A percentile compares a stretch with the other conserved stretches of the same genome.
These are phyloP conservation scores for Intubia oerlemansii DNA, from an alignment of 2,329 filamentous ascomycete species.

Conservation along the genomic window DNA sequence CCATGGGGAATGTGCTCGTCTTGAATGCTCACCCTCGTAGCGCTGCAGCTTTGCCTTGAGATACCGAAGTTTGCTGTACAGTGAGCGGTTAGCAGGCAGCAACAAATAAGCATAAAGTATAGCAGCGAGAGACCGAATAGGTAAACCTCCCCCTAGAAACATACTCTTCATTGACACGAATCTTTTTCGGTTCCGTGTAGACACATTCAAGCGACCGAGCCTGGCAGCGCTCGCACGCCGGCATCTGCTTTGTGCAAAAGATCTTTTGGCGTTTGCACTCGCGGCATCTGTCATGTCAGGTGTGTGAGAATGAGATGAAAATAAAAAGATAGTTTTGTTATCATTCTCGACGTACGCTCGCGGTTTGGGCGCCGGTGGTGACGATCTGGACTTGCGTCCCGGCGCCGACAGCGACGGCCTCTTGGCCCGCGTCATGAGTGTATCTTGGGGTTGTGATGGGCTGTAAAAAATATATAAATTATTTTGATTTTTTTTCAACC, in stretches of 20 bases:
- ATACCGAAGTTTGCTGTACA: constrained; percentile 4
- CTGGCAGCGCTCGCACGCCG: constrained; percentile 6
- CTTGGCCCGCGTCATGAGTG: constrained; percentile 3
- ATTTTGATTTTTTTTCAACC: too few species aligned
- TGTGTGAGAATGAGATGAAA: not conserved
- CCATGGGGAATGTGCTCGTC: too few species aligned
- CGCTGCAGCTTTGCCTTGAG: constrained; percentile 4
- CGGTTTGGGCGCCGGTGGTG: constrained; percentile 3
- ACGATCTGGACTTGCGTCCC: constrained; percentile 1
- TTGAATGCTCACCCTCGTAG: constrained; percentile 7
- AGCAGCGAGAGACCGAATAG: too few species aligned
- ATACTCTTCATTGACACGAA: constrained; percentile 7
- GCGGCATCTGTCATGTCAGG: constrained; percentile 3
- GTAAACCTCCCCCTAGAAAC: too few species aligned
- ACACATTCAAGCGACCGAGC: constrained; percentile 4
- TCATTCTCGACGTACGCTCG: constrained; percentile 2
- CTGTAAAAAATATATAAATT: too few species aligned
- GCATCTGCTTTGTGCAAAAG: constrained; percentile 6
- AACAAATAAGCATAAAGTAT: too few species aligned
- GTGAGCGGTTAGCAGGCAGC: too few species aligned
- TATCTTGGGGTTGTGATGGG: too few species aligned
- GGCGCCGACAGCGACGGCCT: not conserved
- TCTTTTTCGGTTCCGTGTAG: constrained; percentile 7
- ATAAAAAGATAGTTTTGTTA: too few species aligned
- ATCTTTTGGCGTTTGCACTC: constrained; percentile 7